Evolutionary conservation across 108 stramenopile genomes (phyloP), one percentile per base, ranked within the genome.

Genomic region (Phaeodactylum tricornutum): DNA sequence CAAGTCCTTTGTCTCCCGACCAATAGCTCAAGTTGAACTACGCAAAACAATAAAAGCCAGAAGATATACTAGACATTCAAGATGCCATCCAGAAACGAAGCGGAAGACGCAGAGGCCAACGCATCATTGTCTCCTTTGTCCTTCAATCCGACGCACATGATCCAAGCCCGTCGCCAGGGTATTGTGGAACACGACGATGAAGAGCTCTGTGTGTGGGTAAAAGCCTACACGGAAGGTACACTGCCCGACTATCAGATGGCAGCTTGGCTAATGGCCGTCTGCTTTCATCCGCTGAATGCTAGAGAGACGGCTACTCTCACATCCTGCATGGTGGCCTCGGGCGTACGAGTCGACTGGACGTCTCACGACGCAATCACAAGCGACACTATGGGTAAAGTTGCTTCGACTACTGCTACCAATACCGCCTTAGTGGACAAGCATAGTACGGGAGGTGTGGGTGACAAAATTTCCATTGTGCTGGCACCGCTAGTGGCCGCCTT

Each of bases 231-330:
- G 39, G 39, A 31, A 12, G 77, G 72, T 4, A 43, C 69, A 15
- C 63, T 91, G 15, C 79, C 79, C 12, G 82, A 86, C 21, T 91
- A 91, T 55, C 89, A 91, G 72, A 84, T 91, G 84, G 49, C 79
- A 12, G 84, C 89, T 7, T 84, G 84, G 79, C 69, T 91, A 33
- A 91, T 91, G 89, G 82, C 89, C 1, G 69, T 91, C 5, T 84
- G 83, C 52, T 74, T 75, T 49, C 57, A 67, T 25, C 77, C 80
- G 0, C 70, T 89, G 82, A 72, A 65, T 4, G 53, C 36, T 9
- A 50, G 62, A 21, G 88, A 91, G 60, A 86, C 89, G 2, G 78
- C 81, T 7, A 63, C 67, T 24, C 47, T 91, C 26, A 84, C 81
- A 0, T 56, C 57, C 11, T 59, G 61, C 61, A 84, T 84, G 74